A percentile compares a stretch with the other conserved stretches of the same genome.
Conservation (phyloP, 148 eudicot genomes). For the Diospyros lotus region DNA sequence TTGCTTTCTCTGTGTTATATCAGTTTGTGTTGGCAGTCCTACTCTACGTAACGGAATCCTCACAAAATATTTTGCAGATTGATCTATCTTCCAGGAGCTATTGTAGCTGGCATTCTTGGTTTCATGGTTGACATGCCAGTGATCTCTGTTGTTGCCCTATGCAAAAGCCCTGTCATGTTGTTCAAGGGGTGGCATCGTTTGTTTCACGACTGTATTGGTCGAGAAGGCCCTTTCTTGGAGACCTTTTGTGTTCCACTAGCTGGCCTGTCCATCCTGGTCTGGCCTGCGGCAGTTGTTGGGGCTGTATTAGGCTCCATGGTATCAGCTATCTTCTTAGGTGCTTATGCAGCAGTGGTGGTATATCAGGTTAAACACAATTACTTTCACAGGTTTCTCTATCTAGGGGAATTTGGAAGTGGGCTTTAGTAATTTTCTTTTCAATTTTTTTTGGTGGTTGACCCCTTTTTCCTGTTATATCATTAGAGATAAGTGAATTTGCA, state of each 20-base stretch:
- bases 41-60: constrained; percentile 1
- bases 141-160: constrained; percentile 63
- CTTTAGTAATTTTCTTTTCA: neutral
- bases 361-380: constrained; percentile 54
- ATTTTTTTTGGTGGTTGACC: neutral
- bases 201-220: constrained; percentile 81
- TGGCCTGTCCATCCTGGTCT: constrained; percentile 83
- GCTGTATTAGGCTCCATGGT: constrained; percentile 74
- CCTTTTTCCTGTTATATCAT: neutral
- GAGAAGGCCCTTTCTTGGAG: constrained; percentile 97
- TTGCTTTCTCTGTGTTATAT: neutral
- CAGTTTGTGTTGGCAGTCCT: neutral
- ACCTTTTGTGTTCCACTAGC: constrained; percentile 96
- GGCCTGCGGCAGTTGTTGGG: constrained; percentile 93
- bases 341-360: constrained; percentile 74
- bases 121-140: constrained; percentile 58
- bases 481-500: neutral
- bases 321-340: constrained; percentile 69
- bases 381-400: neutral
- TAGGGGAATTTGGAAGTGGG: neutral
- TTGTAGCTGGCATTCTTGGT: constrained; percentile 62
- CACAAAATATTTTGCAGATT: constrained; percentile 43
- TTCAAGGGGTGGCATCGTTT: constrained; percentile 87
- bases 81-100: constrained; percentile 54
- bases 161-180: constrained; percentile 88